These are phyloP conservation scores for Sungouiella thailandica DNA, from an alignment of 805 yeast species.

Conservation along the genomic window DNA sequence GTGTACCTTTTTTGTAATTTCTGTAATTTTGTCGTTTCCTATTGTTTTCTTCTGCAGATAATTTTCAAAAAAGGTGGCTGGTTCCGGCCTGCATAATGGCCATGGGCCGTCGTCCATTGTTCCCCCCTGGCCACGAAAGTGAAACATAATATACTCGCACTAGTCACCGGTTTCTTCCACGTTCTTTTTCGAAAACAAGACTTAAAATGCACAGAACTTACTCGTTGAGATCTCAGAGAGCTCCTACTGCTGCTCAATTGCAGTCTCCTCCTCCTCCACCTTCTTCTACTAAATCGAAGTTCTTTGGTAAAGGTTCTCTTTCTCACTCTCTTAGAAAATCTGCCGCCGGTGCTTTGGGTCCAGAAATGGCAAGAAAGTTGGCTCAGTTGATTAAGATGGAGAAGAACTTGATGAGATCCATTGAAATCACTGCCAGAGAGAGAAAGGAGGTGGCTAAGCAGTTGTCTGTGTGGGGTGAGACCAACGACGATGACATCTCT, in stretches of 20 bases:
- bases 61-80: conserved; percentile 10
- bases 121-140: conserved; percentile 1
- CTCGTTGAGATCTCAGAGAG: conserved; percentile 90
- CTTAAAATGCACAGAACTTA: conserved; percentile 92
- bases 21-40: no score
- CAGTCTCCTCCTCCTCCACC: conserved; percentile 95
- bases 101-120: conserved; percentile 3
- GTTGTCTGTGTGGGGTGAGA: conserved; percentile 82
- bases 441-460: conserved; percentile 80
- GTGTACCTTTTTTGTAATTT: no score
- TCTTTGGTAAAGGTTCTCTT: conserved; percentile 80
- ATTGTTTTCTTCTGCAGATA: no score
- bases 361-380: conserved; percentile 71
- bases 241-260: conserved; percentile 95
- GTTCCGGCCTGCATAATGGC: conserved; percentile 3
- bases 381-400: conserved; percentile 75
- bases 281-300: conserved; percentile 80
- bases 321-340: conserved; percentile 60
- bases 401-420: conserved; percentile 73
- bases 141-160: conserved; percentile 1
- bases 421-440: conserved; percentile 73
- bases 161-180: not conserved
- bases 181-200: not conserved
- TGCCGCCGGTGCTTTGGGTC: conserved; percentile 76
- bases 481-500: conserved; percentile 78